Evolutionary conservation across 768 basidiomycete genomes (phyloP).

Genomic region (Suillus lakei): DNA sequence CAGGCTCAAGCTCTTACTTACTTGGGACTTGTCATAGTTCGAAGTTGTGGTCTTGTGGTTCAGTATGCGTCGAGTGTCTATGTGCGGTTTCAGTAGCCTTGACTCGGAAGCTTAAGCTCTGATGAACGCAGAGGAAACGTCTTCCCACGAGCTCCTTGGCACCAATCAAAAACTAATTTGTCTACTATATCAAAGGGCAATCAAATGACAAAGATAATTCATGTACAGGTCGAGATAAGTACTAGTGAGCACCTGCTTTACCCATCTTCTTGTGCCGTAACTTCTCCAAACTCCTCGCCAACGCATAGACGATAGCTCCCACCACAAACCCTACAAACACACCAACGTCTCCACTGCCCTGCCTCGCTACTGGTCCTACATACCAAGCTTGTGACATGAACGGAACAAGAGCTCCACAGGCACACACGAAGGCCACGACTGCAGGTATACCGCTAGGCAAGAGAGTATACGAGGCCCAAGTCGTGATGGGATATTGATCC

Average conservation of each 20-base stretch:
- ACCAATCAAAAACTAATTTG: too few species aligned
- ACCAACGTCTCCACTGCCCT: constrained; percentile 52
- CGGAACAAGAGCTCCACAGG: constrained; percentile 44
- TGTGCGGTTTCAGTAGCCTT: too few species aligned
- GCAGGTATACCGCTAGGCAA: constrained; percentile 50
- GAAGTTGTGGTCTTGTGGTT: too few species aligned
- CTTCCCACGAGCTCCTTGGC: too few species aligned
- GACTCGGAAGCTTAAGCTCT: too few species aligned
- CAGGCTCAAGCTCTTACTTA: too few species aligned
- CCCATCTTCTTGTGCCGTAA: constrained; percentile 12
- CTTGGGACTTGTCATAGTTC: too few species aligned
- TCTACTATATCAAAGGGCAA: too few species aligned
- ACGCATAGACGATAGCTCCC: constrained; percentile 34
- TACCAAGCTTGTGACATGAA: constrained; percentile 60
- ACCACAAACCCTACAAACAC: constrained; percentile 45
- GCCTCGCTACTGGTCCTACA: constrained; percentile 50
- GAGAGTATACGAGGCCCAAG: constrained; percentile 39
- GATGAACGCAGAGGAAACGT: too few species aligned
- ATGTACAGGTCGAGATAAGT: too few species aligned
- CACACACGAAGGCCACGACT: constrained; percentile 43
- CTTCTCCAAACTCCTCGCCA: constrained; percentile 33
- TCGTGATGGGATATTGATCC: constrained; percentile 37
- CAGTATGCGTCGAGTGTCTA: too few species aligned
- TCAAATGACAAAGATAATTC: too few species aligned
- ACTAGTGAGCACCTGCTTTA: background rate